Conservation (phyloP, 495 filamentous ascomycete genomes). For the Hypoxylon fragiforme region DNA sequence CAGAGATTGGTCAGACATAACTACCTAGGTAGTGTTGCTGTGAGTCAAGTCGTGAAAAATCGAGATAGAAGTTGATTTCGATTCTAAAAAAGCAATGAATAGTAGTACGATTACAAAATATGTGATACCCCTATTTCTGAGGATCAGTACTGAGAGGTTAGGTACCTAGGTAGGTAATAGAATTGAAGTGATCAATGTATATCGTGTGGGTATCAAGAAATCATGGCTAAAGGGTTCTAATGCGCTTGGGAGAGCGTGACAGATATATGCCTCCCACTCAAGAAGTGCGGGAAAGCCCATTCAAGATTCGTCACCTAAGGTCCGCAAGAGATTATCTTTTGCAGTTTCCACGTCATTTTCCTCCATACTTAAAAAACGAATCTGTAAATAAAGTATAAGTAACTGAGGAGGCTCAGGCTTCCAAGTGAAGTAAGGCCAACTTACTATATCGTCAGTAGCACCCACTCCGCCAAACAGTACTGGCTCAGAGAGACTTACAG, state of each 20-base stretch:
- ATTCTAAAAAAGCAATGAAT: conserved; percentile 9
- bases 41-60: conserved; percentile 10
- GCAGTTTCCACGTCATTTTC: conserved; percentile 58
- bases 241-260: too few species aligned
- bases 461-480: conserved; percentile 69
- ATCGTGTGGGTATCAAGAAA: conserved; percentile 27
- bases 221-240: too few species aligned
- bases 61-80: conserved; percentile 11
- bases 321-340: conserved; percentile 63
- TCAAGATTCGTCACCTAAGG: conserved; percentile 43
- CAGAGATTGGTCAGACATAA: conserved; percentile 39
- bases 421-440: conserved; percentile 17
- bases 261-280: too few species aligned
- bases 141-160: conserved; percentile 2
- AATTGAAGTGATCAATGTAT: conserved; percentile 5
- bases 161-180: neutral
- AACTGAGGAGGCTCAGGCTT: conserved; percentile 4
- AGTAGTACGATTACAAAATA: conserved; percentile 18
- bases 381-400: conserved; percentile 51
- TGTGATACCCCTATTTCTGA: conserved; percentile 12
- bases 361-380: conserved; percentile 70
- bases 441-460: conserved; percentile 70
- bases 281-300: conserved; percentile 2
- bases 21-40: conserved; percentile 34
- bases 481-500: conserved; percentile 73